Evolutionary conservation across 192 early-diverging fungal genomes (phyloP).

Genomic region (Backusella liffmaniae): DNA sequence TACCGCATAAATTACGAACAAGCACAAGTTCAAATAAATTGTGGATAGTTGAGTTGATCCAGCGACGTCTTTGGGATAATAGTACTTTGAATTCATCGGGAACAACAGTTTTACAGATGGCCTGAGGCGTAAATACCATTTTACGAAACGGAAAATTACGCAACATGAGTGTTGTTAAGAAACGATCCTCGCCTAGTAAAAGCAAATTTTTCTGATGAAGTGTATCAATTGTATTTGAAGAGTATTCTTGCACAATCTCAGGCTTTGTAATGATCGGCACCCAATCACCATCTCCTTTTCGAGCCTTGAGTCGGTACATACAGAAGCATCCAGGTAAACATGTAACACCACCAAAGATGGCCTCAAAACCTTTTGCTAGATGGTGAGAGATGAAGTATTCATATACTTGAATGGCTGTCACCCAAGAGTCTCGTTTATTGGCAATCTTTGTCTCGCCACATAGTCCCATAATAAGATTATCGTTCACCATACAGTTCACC

Average conservation of each 20-base stretch:
- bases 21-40: conserved; percentile 90
- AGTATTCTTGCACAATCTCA: conserved; percentile 84
- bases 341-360: conserved; percentile 96
- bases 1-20: conserved; percentile 93
- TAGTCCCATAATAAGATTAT: conserved; percentile 90
- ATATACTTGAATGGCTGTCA: conserved; percentile 93
- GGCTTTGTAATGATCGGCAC: conserved; percentile 89
- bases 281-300: conserved; percentile 69
- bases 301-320: conserved; percentile 94
- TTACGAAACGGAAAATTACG: conserved; percentile 83
- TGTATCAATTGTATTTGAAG: conserved; percentile 77
- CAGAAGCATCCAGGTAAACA: conserved; percentile 98
- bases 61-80: conserved; percentile 88
- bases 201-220: conserved; percentile 87
- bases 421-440: conserved; percentile 89
- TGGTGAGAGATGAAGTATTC: conserved; percentile 99
- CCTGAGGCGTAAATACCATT: conserved; percentile 85
- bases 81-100: conserved; percentile 81
- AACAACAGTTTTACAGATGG: conserved; percentile 82
- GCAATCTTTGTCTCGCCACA: conserved; percentile 98
- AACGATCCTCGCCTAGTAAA: conserved; percentile 87
- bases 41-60: conserved; percentile 98
- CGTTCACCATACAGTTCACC: conserved; percentile 89
- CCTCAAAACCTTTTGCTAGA: conserved; percentile 92
- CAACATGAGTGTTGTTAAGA: conserved; percentile 86